Conservation (phyloP, 495 filamentous ascomycete genomes). For the Neohortaea acidophila region DNA sequence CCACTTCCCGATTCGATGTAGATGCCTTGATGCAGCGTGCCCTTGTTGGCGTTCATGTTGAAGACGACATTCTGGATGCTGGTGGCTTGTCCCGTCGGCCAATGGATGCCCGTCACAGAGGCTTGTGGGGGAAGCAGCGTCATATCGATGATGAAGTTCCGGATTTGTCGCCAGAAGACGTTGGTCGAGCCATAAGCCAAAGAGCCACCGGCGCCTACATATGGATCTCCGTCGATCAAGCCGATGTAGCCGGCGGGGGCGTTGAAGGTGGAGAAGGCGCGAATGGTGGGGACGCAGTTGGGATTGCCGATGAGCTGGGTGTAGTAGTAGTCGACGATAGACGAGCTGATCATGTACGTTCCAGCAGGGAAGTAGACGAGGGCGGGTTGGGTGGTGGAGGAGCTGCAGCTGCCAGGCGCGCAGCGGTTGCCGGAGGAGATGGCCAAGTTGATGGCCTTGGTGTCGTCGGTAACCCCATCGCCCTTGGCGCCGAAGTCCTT, state of each 20-base stretch:
- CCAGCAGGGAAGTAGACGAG: slow-evolving; percentile 48
- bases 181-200: slow-evolving; percentile 39
- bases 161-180: slow-evolving; percentile 62
- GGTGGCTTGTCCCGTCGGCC: slow-evolving; percentile 56
- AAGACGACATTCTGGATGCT: slow-evolving; percentile 68
- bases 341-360: slow-evolving; percentile 25
- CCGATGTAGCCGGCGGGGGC: slow-evolving; percentile 33
- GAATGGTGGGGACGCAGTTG: slow-evolving; percentile 45
- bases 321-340: slow-evolving; percentile 28
- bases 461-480: slow-evolving; percentile 38
- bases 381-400: slow-evolving; percentile 30
- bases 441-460: slow-evolving; percentile 34
- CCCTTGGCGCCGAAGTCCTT: slow-evolving; percentile 37
- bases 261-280: slow-evolving; percentile 47
- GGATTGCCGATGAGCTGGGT: slow-evolving; percentile 37
- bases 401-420: slow-evolving; percentile 26
- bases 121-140: slow-evolving; percentile 41
- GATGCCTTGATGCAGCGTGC: slow-evolving; percentile 74
- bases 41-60: slow-evolving; percentile 47
- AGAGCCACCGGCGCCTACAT: slow-evolving; percentile 17
- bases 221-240: slow-evolving; percentile 39
- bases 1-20: slow-evolving; percentile 66
- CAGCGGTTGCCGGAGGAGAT: slow-evolving; percentile 23
- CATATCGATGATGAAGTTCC: slow-evolving; percentile 63
- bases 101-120: slow-evolving; percentile 54